A percentile compares a stretch with the other conserved stretches of the same genome.
Conservation (phyloP, 306 rosid species). For the Prunus salicina region DNA sequence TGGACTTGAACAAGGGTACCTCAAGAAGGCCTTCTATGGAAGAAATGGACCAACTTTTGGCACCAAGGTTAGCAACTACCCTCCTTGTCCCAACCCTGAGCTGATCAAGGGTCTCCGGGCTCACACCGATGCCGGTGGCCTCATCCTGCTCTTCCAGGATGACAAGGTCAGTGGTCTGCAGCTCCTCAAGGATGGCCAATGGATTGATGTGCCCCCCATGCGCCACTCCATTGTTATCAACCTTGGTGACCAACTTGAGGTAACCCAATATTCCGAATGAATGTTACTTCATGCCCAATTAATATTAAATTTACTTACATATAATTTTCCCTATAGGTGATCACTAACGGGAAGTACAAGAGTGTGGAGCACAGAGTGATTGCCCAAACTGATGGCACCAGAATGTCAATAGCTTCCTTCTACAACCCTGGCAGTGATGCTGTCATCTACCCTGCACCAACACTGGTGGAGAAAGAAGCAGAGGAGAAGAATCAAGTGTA, state of each 20-base stretch:
- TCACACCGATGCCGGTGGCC: slow-evolving; percentile 94
- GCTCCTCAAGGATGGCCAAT: slow-evolving; percentile 67
- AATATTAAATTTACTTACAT: neutral
- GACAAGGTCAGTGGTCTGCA: slow-evolving; percentile 92
- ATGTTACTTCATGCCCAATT: neutral
- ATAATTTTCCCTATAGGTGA: slow-evolving; percentile 40
- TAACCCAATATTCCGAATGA: neutral
- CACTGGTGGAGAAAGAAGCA: slow-evolving; percentile 59
- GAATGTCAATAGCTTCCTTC: slow-evolving; percentile 95
- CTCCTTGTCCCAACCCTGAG: slow-evolving; percentile 81
- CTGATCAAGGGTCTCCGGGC: slow-evolving; percentile 87
- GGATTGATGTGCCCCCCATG: slow-evolving; percentile 92
- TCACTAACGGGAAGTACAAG: slow-evolving; percentile 87
- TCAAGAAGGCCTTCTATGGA: slow-evolving; percentile 70
- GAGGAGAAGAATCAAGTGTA: slow-evolving; percentile 61
- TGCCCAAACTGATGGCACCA: slow-evolving; percentile 66
- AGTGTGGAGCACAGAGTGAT: slow-evolving; percentile 88
- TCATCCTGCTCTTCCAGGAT: slow-evolving; percentile 84
- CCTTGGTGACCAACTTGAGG: slow-evolving; percentile 95
- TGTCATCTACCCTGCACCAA: slow-evolving; percentile 75
- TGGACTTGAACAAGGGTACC: slow-evolving; percentile 75
- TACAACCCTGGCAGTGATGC: slow-evolving; percentile 92
- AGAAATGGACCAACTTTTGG: slow-evolving; percentile 87
- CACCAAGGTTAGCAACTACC: slow-evolving; percentile 88
- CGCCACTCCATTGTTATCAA: slow-evolving; percentile 84